Evolutionary conservation across 495 filamentous ascomycete genomes (phyloP).

Genomic region (Neurospora sp.): DNA sequence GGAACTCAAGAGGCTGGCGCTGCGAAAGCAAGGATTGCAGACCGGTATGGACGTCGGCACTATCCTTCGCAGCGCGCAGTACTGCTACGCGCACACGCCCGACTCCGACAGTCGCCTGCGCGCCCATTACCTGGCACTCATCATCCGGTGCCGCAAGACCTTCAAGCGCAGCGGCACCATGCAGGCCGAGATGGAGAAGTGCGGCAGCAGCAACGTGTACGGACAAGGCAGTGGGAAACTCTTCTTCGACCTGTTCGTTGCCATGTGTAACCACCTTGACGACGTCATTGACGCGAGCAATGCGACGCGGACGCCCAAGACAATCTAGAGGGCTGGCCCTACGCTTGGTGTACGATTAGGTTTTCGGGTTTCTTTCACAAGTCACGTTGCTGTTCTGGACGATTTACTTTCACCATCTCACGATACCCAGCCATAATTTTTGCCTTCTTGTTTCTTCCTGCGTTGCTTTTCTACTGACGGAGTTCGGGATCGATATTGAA

Average conservation of each 20-base stretch:
- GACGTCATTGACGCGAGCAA: conserved; percentile 61
- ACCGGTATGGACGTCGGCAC: conserved; percentile 73
- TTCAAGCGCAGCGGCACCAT: conserved; percentile 95
- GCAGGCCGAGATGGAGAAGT: conserved; percentile 92
- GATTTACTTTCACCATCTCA: conserved; percentile 28
- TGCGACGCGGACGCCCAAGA: conserved; percentile 35
- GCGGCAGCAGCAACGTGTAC: conserved; percentile 26
- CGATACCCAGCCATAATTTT: conserved; percentile 32
- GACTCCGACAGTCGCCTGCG: conserved; percentile 82
- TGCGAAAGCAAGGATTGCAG: conserved; percentile 89
- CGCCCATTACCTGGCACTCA: conserved; percentile 88
- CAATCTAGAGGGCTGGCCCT: conserved; percentile 29
- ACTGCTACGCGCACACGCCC: conserved; percentile 88
- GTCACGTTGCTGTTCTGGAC: conserved; percentile 9
- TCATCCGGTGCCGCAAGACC: conserved; percentile 84
- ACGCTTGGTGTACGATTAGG: conserved; percentile 11
- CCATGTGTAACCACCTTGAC: conserved; percentile 94
- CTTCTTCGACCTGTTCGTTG: conserved; percentile 96
- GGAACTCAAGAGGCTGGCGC: conserved; percentile 75
- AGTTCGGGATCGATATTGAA: background rate
- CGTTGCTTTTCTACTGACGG: background rate
- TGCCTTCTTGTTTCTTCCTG: background rate
- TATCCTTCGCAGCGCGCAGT: conserved; percentile 82
- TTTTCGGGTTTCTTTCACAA: conserved; percentile 11
- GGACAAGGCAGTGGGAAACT: conserved; percentile 63